Base-by-base conservation (phyloP, 768 basidiomycete genomes). In the Lentinula edodes region DNA sequence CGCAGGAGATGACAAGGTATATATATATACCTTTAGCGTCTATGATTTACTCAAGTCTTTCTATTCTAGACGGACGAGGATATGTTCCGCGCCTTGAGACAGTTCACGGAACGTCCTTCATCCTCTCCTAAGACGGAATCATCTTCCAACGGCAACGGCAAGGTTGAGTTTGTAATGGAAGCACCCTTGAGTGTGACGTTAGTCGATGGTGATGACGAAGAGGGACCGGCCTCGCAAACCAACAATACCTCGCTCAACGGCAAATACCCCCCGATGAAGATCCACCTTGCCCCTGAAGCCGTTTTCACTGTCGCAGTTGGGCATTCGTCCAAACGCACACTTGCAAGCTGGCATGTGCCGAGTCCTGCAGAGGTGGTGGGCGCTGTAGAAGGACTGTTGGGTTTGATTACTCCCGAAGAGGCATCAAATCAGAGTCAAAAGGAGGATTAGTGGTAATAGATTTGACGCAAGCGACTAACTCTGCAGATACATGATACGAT, bases 271-370 rank as follows among this genome's bases (percentile, higher is more conserved):
- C 79, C 80, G 12, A 75, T 91, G 32, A 80, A 90, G 52, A 80
- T 96, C 32, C 73, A 77, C 45, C 81, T 96, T 69, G 69, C 72
- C 51, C 80, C 85, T 6, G 89, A 91, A 5, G 85, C 82, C 23
- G 78, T 96, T 48, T 98, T 96, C 80, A 92, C 95, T 20, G 93
- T 93, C 6, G 90, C 93, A 34, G 93, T 98, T n/a, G 95, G 95
- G 1, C 90, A 91, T 63, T 87, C 87, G 67, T 86, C 83, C 68
- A 96, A 96, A 78, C 84, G 91, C 67, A 98, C 95, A 52, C 77
- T 95, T 54, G 95, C 94, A 18, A 84, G 83, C 51, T 96, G 93
- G 93, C 95, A 97, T 74, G 89, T 97, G 57, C 93, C 91, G 62
- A 86, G 88, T 51, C 91, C 95, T 13, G 84, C 84, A 58, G 94